Percentiles rank a stretch among this genome's conserved stretches.
Evolutionary conservation across 148 eudicot genomes (phyloP).

Genomic region (Cornus kousa): DNA sequence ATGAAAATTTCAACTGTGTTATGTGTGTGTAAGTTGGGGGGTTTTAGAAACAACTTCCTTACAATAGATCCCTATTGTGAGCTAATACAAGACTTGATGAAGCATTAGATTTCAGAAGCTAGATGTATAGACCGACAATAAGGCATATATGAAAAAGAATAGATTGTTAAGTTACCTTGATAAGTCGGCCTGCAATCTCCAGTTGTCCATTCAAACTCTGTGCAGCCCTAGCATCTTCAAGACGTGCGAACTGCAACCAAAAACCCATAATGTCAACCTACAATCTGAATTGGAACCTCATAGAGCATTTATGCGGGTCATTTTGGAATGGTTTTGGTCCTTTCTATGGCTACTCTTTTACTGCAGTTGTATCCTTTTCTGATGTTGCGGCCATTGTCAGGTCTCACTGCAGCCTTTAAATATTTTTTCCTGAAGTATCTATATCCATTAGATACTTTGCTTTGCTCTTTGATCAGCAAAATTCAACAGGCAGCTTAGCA

Average conservation of each 20-base stretch:
- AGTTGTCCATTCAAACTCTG: slow-evolving; percentile 77
- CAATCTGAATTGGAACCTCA: background rate
- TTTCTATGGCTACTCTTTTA: background rate
- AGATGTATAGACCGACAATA: no score
- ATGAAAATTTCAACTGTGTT: no score
- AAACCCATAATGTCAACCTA: background rate
- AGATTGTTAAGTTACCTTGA: slow-evolving; percentile 51
- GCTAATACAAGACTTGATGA: background rate
- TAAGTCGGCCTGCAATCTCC: slow-evolving; percentile 85
- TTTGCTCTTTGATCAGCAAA: slow-evolving; percentile 7
- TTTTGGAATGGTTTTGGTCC: background rate
- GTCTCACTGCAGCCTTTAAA: background rate
- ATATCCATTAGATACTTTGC: background rate
- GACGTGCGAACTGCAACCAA: slow-evolving; percentile 71
- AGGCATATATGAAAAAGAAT: background rate
- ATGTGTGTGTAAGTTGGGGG: no score
- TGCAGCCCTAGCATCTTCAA: slow-evolving; percentile 91
- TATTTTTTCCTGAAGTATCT: background rate
- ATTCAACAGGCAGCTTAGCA: background rate
- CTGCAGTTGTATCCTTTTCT: background rate
- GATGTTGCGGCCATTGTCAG: background rate
- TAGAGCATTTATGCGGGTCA: background rate
- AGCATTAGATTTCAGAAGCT: background rate
- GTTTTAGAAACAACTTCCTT: no score
- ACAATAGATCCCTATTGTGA: no score